These are phyloP conservation scores for Candida gigantensis DNA, from an alignment of 1,139 yeast species.

Conservation along the genomic window DNA sequence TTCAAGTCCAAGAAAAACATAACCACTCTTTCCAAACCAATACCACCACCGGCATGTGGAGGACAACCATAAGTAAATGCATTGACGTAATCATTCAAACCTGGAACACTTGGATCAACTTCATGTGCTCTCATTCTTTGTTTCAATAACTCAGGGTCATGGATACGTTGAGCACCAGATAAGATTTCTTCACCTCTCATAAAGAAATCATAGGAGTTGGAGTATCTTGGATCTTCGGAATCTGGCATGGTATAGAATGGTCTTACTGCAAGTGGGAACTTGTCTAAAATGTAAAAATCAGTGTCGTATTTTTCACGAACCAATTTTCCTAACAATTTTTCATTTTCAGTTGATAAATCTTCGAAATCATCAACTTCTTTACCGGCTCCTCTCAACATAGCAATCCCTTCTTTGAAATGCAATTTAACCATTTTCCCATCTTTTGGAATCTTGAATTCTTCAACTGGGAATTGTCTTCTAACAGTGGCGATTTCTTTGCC, in stretches of 20 bases:
- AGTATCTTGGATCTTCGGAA: constrained; percentile 84
- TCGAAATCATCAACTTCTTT: constrained; percentile 83
- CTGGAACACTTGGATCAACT: constrained; percentile 77
- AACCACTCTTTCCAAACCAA: constrained; percentile 96
- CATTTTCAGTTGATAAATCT: constrained; percentile 92
- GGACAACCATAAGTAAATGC: constrained; percentile 95
- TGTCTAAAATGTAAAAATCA: constrained; percentile 96
- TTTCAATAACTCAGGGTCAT: constrained; percentile 79
- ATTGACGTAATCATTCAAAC: constrained; percentile 86
- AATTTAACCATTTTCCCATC: constrained; percentile 89
- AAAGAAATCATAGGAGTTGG: constrained; percentile 96
- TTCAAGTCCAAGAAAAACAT: constrained; percentile 97
- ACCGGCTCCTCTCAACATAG: constrained; percentile 79
- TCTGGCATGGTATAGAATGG: constrained; percentile 99
- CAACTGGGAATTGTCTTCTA: constrained; percentile 95
- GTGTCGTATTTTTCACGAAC: constrained; percentile 94
- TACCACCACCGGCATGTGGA: constrained; percentile 99
- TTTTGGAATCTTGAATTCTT: constrained; percentile 90
- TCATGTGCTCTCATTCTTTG: constrained; percentile 84
- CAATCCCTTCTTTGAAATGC: constrained; percentile 88
- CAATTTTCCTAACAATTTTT: constrained; percentile 85
- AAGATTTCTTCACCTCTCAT: constrained; percentile 99
- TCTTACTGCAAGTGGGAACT: constrained; percentile 93
- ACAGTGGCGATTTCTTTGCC: constrained; percentile 84
- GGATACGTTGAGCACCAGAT: constrained; percentile 99